Conservation (phyloP, 208 protist genomes). For the Phytomonas francai region DNA sequence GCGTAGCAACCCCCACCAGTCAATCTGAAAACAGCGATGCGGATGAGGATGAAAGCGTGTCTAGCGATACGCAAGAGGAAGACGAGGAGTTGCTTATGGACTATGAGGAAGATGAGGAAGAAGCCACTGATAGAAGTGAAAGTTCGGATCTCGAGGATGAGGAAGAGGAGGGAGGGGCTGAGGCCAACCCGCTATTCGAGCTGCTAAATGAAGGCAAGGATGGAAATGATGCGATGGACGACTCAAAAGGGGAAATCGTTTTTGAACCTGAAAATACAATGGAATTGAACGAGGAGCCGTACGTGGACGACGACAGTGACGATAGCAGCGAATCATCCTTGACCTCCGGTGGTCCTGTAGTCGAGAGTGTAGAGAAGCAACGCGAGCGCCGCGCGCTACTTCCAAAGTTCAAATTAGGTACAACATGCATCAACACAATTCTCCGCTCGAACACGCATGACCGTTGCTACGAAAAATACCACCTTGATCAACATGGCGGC, state of each 20-base stretch:
- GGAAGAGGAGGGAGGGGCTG: conserved; percentile 26
- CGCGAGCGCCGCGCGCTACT: conserved; percentile 10
- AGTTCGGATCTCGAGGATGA: conserved; percentile 19
- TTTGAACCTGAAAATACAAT: conserved; percentile 17
- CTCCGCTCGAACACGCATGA: background rate
- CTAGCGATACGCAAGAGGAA: conserved; percentile 17
- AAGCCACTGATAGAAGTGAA: conserved; percentile 17
- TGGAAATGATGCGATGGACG: conserved; percentile 10
- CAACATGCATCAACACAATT: background rate
- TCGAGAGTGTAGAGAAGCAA: background rate
- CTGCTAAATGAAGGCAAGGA: conserved; percentile 19
- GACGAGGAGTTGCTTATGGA: conserved; percentile 16
- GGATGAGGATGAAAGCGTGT: conserved; percentile 10
- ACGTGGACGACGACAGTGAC: conserved; percentile 14
- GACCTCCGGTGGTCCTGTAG: background rate
- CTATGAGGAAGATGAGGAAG: conserved; percentile 29
- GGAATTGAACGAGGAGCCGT: conserved; percentile 20
- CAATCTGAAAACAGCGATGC: conserved; percentile 14
- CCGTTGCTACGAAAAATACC: conserved; percentile 31
- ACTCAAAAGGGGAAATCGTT: conserved; percentile 19
- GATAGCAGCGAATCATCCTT: conserved; percentile 5
- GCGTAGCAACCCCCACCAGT: conserved; percentile 8
- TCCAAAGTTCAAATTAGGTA: conserved; percentile 12
- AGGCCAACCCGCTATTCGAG: conserved; percentile 13
- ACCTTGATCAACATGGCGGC: conserved; percentile 39